Percentiles rank a stretch among this genome's conserved stretches.
Evolutionary conservation across 306 rosid genomes (phyloP).

Genomic region (Dryas octopetala): DNA sequence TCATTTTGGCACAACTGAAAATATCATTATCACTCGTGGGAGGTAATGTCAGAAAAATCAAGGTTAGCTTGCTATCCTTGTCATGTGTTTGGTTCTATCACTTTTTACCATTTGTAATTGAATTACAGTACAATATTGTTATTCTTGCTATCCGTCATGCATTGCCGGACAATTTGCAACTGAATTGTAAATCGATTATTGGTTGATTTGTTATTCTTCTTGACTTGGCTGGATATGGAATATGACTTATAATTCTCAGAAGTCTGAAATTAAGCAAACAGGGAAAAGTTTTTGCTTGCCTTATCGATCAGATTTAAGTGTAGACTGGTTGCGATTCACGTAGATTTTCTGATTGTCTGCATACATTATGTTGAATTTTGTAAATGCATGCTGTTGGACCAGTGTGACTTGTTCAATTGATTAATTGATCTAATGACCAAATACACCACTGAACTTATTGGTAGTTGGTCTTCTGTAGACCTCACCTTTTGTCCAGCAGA

Average conservation of each 20-base stretch:
- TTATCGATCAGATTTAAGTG: background rate
- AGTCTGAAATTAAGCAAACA: too few relatives aligned
- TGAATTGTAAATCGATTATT: too few relatives aligned
- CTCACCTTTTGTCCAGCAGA: background rate
- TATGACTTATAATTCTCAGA: too few relatives aligned
- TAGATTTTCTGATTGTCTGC: background rate
- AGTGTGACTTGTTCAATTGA: background rate
- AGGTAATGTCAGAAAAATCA: slow-evolving; percentile 14
- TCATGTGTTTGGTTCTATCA: background rate
- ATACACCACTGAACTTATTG: too few relatives aligned
- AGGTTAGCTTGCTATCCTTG: slow-evolving; percentile 10
- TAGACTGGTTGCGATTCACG: background rate
- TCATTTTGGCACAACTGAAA: slow-evolving; percentile 4
- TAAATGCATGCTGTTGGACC: background rate
- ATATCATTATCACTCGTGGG: slow-evolving; percentile 20
- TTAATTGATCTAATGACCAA: background rate
- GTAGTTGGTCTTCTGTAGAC: too few relatives aligned
- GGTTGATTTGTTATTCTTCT: background rate
- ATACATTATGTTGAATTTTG: background rate
- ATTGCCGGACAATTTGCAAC: background rate
- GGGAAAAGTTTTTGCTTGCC: background rate
- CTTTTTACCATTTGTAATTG: background rate
- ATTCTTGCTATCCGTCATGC: background rate
- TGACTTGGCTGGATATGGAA: background rate
- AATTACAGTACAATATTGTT: background rate